Evolutionary conservation across 495 filamentous ascomycete genomes (phyloP).

Genomic region (Trichoderma reesei): DNA sequence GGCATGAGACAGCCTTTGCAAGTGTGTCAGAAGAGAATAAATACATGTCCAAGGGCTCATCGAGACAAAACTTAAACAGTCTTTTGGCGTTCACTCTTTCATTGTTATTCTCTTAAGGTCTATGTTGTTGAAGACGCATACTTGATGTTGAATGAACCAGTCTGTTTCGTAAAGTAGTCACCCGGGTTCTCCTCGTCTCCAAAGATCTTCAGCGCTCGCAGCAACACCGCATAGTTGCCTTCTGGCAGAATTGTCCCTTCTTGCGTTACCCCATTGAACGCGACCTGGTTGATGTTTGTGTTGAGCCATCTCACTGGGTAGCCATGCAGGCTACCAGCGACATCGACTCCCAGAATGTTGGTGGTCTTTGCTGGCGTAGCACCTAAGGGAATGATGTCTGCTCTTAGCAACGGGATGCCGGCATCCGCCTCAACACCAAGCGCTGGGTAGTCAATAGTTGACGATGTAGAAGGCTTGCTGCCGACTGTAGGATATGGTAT

Average conservation of each 20-base stretch:
- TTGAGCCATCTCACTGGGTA: neutral
- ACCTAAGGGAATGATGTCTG: neutral
- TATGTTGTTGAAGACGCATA: neutral
- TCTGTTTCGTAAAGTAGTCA: constrained; percentile 25
- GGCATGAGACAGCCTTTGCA: too few relatives aligned
- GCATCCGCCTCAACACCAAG: neutral
- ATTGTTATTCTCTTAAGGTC: too few relatives aligned
- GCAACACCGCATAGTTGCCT: constrained; percentile 34
- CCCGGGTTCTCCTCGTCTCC: constrained; percentile 21
- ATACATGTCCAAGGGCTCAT: too few relatives aligned
- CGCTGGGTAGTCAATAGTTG: neutral
- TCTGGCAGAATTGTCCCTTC: constrained; percentile 14
- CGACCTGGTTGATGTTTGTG: neutral
- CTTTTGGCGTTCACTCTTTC: too few relatives aligned
- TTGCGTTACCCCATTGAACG: neutral
- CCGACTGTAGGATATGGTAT: neutral
- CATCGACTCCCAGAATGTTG: neutral
- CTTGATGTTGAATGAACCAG: neutral
- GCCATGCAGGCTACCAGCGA: neutral
- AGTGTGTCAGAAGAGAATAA: too few relatives aligned
- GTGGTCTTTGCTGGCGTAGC: neutral
- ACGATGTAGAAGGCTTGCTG: neutral
- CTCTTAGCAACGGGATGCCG: neutral
- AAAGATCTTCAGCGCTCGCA: constrained; percentile 36
- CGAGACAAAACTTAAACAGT: too few relatives aligned